Evolutionary conservation across 1,284 basidiomycete genomes (phyloP).

Genomic region (Ustilago shanxiensis): DNA sequence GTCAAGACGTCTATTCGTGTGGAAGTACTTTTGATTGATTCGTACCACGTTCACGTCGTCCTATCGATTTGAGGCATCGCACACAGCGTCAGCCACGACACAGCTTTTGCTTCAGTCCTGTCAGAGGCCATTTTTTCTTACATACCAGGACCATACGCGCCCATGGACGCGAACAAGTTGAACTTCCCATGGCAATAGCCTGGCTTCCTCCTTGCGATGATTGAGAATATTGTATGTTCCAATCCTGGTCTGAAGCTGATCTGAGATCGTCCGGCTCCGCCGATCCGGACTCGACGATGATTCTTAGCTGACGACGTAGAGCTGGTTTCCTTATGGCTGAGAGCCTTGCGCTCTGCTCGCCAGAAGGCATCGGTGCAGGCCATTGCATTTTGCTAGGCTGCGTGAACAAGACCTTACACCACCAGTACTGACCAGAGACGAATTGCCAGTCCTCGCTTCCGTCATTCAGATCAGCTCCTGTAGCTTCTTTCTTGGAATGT

Average conservation of each 20-base stretch:
- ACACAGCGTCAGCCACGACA: not conserved
- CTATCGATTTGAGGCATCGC: not conserved
- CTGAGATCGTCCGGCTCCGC: not conserved
- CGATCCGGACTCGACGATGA: conserved; percentile 30
- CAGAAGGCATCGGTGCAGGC: not conserved
- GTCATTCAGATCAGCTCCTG: not conserved
- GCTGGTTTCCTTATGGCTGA: not conserved
- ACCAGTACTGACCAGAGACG: conserved; percentile 29
- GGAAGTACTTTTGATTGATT: conserved; percentile 26
- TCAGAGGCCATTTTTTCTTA: not conserved
- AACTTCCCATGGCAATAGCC: not conserved
- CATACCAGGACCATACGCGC: conserved; percentile 21
- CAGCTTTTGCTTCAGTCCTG: not conserved
- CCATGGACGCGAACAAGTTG: conserved; percentile 15
- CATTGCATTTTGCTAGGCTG: conserved; percentile 23
- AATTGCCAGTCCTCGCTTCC: conserved; percentile 25
- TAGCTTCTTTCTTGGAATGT: not conserved
- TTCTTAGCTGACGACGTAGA: conserved; percentile 16
- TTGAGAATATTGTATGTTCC: too few species aligned
- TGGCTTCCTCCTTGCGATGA: not conserved
- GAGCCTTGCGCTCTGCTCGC: not conserved
- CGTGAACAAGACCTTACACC: conserved; percentile 27
- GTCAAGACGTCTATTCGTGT: conserved; percentile 14
- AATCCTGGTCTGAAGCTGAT: not conserved
- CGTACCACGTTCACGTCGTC: conserved; percentile 33